Conservation (phyloP, 2,329 filamentous ascomycete genomes). For the Spiromastix sp. region DNA sequence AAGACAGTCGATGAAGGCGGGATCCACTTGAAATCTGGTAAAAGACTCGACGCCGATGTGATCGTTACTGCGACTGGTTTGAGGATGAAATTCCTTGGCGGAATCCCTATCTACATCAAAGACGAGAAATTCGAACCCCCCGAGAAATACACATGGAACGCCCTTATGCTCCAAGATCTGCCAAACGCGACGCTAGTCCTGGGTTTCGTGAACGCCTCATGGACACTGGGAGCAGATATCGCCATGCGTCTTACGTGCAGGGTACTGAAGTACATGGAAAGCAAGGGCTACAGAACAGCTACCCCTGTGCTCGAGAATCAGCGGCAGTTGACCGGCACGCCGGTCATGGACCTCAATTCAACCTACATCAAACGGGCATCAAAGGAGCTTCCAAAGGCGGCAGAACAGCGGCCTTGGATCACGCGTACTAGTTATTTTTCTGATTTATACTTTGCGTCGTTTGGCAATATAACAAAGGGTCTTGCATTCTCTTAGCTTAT, state of each 20-base stretch:
- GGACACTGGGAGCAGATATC: slow-evolving; percentile 36
- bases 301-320: slow-evolving; percentile 18
- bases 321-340: slow-evolving; percentile 18
- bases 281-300: slow-evolving; percentile 16
- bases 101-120: slow-evolving; percentile 26
- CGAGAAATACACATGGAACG: slow-evolving; percentile 34
- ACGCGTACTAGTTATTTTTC: slow-evolving; percentile 28
- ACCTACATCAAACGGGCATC: slow-evolving; percentile 30
- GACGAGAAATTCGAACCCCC: slow-evolving; percentile 23
- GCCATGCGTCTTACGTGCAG: slow-evolving; percentile 30
- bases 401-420: slow-evolving; percentile 30
- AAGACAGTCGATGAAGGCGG: slow-evolving; percentile 38
- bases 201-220: slow-evolving; percentile 35
- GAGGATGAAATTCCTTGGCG: slow-evolving; percentile 30
- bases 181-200: slow-evolving; percentile 33
- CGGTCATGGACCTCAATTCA: slow-evolving; percentile 28
- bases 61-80: slow-evolving; percentile 36
- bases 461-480: no score
- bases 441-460: slow-evolving; percentile 29
- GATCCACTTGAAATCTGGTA: slow-evolving; percentile 39
- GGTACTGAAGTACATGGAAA: slow-evolving; percentile 23
- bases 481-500: no score
- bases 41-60: slow-evolving; percentile 30
- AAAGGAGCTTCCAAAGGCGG: slow-evolving; percentile 26
- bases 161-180: slow-evolving; percentile 34